Percentiles rank a stretch among this genome's conserved stretches.
Evolutionary conservation across 106 monocot genomes (phyloP).

Genomic region (Dendrobium catenatum): DNA sequence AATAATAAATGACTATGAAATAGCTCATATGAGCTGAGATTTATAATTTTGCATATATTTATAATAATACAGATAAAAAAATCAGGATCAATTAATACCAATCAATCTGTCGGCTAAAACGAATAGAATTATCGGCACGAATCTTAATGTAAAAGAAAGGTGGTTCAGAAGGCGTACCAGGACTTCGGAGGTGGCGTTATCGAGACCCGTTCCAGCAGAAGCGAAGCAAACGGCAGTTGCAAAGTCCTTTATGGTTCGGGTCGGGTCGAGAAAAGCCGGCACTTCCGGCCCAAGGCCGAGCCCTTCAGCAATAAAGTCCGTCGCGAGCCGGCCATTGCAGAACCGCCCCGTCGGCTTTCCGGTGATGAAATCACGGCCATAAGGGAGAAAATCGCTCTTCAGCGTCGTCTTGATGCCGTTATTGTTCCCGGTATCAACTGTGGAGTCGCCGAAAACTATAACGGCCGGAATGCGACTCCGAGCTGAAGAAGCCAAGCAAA

Average conservation of each 20-base stretch:
- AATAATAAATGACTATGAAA: too few species aligned
- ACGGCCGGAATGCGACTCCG: slow-evolving; percentile 17
- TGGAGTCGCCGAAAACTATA: slow-evolving; percentile 59
- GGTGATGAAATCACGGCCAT: slow-evolving; percentile 36
- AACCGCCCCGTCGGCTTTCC: slow-evolving; percentile 40
- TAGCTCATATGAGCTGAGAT: too few species aligned
- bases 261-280: slow-evolving; percentile 59
- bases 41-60: too few species aligned
- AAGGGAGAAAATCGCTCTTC: slow-evolving; percentile 37
- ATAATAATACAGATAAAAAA: too few species aligned
- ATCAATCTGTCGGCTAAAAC: too few species aligned
- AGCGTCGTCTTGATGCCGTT: slow-evolving; percentile 23
- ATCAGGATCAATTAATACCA: too few species aligned
- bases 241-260: slow-evolving; percentile 36
- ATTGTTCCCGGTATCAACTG: slow-evolving; percentile 46
- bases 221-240: slow-evolving; percentile 49
- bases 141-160: neutral
- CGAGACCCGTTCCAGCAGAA: slow-evolving; percentile 58
- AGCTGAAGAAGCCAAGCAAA: neutral
- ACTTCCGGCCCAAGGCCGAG: slow-evolving; percentile 36
- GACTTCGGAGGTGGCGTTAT: slow-evolving; percentile 40
- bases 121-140: neutral
- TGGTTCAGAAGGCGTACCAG: slow-evolving; percentile 17
- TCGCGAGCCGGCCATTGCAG: slow-evolving; percentile 48
- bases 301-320: slow-evolving; percentile 44